Evolutionary conservation across 768 basidiomycete genomes (phyloP).

Genomic region (Leucogyrophana mollusca): DNA sequence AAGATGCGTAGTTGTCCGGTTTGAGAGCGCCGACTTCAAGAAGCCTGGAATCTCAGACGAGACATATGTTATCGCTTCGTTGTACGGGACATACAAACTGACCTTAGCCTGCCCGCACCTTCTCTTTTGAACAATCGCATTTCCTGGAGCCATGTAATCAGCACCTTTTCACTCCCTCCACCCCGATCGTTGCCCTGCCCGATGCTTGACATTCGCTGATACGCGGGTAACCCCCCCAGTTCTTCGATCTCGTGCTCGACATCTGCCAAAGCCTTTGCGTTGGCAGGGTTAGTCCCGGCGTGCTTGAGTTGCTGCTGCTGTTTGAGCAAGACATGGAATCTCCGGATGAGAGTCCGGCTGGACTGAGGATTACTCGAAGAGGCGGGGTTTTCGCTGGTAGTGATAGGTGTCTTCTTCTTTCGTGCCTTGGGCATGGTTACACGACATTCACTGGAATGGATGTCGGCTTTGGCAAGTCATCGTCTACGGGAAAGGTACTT

Average conservation of each 20-base stretch:
- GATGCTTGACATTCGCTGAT: conserved; percentile 80
- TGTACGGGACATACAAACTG: neutral
- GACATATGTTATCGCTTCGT: neutral
- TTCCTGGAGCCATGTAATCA: conserved; percentile 74
- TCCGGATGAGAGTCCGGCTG: conserved; percentile 73
- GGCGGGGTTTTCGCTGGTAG: conserved; percentile 18
- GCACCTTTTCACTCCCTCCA: conserved; percentile 82
- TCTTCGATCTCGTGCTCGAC: conserved; percentile 60
- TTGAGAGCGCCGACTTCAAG: conserved; percentile 88
- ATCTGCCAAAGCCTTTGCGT: conserved; percentile 38
- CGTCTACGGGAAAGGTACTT: too few relatives aligned
- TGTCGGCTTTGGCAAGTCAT: too few relatives aligned
- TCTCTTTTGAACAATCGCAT: conserved; percentile 32
- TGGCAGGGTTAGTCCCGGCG: conserved; percentile 12
- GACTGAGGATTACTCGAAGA: conserved; percentile 46
- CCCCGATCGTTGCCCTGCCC: conserved; percentile 83
- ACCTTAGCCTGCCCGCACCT: conserved; percentile 33
- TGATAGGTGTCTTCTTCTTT: conserved; percentile 48
- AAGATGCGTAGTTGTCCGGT: conserved; percentile 75
- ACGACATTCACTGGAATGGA: neutral
- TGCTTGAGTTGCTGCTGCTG: conserved; percentile 53
- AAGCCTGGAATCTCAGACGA: conserved; percentile 43
- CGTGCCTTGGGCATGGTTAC: conserved; percentile 38
- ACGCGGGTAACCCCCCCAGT: conserved; percentile 77
- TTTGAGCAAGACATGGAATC: conserved; percentile 81